Evolutionary conservation across 176 grass and related monocot species (phyloP).

Genomic region (Triticum timopheevii): DNA sequence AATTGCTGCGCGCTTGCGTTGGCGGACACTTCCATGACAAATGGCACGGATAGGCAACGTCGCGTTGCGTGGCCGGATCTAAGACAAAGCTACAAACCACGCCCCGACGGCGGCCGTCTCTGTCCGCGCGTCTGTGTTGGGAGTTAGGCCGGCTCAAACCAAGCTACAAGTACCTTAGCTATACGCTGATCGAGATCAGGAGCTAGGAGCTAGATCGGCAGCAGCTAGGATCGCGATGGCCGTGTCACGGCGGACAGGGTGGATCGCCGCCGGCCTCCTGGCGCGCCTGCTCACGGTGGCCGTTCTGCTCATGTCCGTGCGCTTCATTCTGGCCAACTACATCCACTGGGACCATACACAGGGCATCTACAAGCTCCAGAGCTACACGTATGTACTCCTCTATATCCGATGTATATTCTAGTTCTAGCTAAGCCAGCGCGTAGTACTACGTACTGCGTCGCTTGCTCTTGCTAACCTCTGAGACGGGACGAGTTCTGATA

Average conservation of each 20-base stretch:
- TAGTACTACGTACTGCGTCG: too few species aligned
- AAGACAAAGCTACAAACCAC: not conserved
- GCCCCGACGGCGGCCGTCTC: not conserved
- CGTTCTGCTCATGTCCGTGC: conserved; percentile 5
- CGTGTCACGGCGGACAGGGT: not conserved
- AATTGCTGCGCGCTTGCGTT: not conserved
- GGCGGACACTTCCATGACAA: not conserved
- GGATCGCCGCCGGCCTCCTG: not conserved
- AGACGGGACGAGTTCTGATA: not conserved
- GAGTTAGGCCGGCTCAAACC: not conserved
- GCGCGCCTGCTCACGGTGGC: conserved; percentile 16
- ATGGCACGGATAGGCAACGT: not conserved
- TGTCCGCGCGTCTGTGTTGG: not conserved
- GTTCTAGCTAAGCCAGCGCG: not conserved
- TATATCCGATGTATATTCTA: not conserved
- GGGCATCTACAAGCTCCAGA: not conserved
- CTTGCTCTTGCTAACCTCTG: not conserved
- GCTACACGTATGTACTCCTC: not conserved
- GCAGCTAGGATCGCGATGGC: not conserved
- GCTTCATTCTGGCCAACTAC: not conserved
- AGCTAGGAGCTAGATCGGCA: not conserved
- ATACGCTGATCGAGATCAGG: not conserved
- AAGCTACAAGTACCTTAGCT: not conserved
- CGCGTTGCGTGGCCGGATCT: not conserved
- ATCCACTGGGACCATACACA: too few species aligned